These are phyloP conservation scores for Botryotinia narcissicola DNA, from an alignment of 2,329 filamentous ascomycete species.

Conservation along the genomic window DNA sequence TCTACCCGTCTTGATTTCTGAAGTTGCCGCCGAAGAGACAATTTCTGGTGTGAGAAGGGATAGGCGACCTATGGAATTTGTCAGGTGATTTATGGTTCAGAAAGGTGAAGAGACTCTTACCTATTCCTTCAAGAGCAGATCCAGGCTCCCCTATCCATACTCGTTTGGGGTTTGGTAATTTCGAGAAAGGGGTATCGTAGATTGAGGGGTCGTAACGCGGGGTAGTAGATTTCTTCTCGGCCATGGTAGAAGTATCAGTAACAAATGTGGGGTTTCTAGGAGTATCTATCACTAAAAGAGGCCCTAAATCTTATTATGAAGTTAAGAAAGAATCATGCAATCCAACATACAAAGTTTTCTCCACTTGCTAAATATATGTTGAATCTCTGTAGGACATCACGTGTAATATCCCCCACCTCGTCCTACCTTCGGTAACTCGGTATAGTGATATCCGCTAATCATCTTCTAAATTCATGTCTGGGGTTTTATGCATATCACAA, in stretches of 20 bases:
- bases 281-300: too few species aligned
- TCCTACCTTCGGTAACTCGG: background rate
- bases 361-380: background rate
- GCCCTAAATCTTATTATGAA: background rate
- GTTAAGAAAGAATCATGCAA: background rate
- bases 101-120: conserved; percentile 4
- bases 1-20: conserved; percentile 51
- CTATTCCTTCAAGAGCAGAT: conserved; percentile 28
- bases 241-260: background rate
- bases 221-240: conserved; percentile 1
- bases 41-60: conserved; percentile 51
- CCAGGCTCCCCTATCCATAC: conserved; percentile 30
- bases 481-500: background rate
- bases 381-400: background rate
- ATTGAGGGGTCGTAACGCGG: conserved; percentile 28
- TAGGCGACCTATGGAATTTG: conserved; percentile 38
- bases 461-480: background rate
- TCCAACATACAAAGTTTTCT: background rate
- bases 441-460: background rate
- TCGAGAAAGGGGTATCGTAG: conserved; percentile 27
- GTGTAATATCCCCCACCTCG: background rate
- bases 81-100: background rate
- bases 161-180: conserved; percentile 28
- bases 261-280: background rate
- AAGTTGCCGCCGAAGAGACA: conserved; percentile 48